Base-by-base conservation (phyloP, 768 basidiomycete species). In the Mycena albidolilacea region DNA sequence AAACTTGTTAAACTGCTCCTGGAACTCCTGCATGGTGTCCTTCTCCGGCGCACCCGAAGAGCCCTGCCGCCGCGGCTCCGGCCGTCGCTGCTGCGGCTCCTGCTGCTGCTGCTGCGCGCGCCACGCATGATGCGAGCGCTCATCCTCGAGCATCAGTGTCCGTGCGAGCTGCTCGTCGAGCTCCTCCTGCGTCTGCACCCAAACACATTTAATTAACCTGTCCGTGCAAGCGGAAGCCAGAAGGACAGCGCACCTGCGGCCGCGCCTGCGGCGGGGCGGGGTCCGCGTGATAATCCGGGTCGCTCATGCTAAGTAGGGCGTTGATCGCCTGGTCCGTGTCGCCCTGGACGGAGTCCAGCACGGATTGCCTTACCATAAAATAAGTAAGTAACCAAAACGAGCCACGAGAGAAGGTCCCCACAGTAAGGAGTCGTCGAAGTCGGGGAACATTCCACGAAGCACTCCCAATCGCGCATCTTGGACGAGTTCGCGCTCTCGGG, bases 131-230 rank as follows among this genome's bases (percentile, higher is more conserved):
- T 85, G 82, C 63, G 82, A 77, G 30, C 86, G 82, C 76, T 88
- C 84, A 23, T 90, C 92, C 76, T 95, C 91, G 17, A 94, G 82
- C 78, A 91, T 84, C 63, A 96, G 85, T 67, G 89, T 87, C 7
- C 93, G 88, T 1, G 95, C 95, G 63, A 95, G 86, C 76, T 94
- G 90, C 78, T 94, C 95, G 77, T 96, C 95, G 1, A 95, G 85
- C 5, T 93, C 91, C 50, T 90, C 88, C 74, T 95, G 93, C 5
- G 90, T 81, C 84, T 88, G 75, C 12, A 58, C 14, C 11, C 12
- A 39, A 50, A 15, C 48, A 50, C 4, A 21, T 50, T 50, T 65
- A 41, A 58, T n/a, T 2, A 21, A 30, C 2, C 48, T 63, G 7
- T 3, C 8, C 19, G n/a, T 10, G 30, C 12, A 14, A 48, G 30